Evolutionary conservation across 2,329 filamentous ascomycete genomes (phyloP).

Genomic region (Chaetomiaceae sp.): DNA sequence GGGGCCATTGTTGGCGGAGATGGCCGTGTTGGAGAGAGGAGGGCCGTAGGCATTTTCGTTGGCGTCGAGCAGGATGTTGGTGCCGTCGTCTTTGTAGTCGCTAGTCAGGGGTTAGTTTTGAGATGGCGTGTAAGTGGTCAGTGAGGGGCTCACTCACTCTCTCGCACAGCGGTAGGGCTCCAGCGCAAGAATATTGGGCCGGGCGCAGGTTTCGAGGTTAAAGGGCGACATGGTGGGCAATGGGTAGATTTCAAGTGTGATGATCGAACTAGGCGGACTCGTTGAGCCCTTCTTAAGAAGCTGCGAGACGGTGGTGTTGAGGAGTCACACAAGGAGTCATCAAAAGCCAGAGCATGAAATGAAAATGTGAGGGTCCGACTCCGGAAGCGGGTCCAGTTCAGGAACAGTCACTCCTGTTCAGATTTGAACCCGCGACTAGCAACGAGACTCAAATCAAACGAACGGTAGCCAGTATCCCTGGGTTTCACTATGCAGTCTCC

Average conservation of each 20-base stretch:
- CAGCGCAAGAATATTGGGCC: conserved; percentile 71
- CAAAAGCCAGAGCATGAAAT: background rate
- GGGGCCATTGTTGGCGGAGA: conserved; percentile 41
- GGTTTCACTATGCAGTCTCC: no score
- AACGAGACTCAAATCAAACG: background rate
- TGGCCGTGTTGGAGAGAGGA: conserved; percentile 43
- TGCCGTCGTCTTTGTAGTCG: conserved; percentile 98
- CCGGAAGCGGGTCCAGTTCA: conserved; percentile 16
- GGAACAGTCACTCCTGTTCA: no score
- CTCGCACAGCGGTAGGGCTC: conserved; percentile 77
- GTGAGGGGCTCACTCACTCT: conserved; percentile 55
- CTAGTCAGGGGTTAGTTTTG: conserved; percentile 43
- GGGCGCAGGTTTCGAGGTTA: conserved; percentile 68
- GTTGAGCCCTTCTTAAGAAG: background rate
- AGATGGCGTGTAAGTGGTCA: background rate
- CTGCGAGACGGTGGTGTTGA: background rate
- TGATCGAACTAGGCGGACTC: no score
- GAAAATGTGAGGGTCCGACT: conserved; percentile 8
- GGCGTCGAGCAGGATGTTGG: conserved; percentile 91
- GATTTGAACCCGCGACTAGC: background rate
- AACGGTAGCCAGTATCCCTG: no score
- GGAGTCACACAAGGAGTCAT: conserved; percentile 14
- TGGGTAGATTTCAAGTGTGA: no score
- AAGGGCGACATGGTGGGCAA: conserved; percentile 54
- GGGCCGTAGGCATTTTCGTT: conserved; percentile 98